Base-by-base conservation (phyloP, 2,329 filamentous ascomycete species). In the Polychaeton citri region DNA sequence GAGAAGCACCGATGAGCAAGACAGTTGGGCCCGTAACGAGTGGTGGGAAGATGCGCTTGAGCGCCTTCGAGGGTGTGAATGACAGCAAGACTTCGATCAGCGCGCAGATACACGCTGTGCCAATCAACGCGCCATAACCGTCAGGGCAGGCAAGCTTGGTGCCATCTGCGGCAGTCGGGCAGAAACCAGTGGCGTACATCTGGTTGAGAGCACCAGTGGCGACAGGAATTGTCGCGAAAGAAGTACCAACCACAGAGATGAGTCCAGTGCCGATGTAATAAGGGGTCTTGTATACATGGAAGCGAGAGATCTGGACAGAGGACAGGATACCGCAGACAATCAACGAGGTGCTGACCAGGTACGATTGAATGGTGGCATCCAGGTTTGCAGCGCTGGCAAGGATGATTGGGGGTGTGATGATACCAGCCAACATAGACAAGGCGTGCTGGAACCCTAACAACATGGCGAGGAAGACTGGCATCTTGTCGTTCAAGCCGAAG, bases 361-460 rank as follows among this genome's bases (percentile, higher is more conserved):
- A 90, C 48, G 85, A 79, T 43, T 80, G 73, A 33, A 76, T 61
- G 1, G 66, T 67, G 0, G 64, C 49, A 3, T 61, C 56, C 5
- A 90, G 64, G 47, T 85, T 79, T 39, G 76, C 79, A 18, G 76
- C 73, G 12, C 71, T 68, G 2, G 73, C 60, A 40, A 90, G 71
- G 42, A 87, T 77, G 37, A 90, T 72, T 2, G 83, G 81, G 21
- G 83, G 83, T 2, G 81, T 81, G 40, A 90, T 86, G 46, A 87
- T 69, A 39, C 65, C 65, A 19, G 64, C 64, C 38, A 68, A 47
- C 81, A 90, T 87, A 38, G 81, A 74, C 30, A 90, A 63, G 2
- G 82, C 69, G 55, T 90, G 83, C 49, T 90, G 83, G 35, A 90
- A 73, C 13, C 83, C 83, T 2, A 90, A 70, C 2, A 90, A 63